These are phyloP conservation scores for Talaromyces sp. DNA, from an alignment of 2,329 filamentous ascomycete species.

Conservation along the genomic window DNA sequence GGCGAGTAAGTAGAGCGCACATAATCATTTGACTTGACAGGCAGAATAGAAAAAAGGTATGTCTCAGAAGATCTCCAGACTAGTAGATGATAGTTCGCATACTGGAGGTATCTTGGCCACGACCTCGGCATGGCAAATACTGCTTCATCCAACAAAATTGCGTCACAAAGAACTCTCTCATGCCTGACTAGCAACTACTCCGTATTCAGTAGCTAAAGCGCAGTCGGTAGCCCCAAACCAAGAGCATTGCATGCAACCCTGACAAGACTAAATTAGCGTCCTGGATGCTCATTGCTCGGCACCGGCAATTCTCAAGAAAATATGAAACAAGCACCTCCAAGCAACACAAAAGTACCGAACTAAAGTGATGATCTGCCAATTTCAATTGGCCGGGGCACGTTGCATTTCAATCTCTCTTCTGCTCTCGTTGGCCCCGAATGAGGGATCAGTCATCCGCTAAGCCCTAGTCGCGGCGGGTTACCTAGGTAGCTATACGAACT, in stretches of 20 bases:
- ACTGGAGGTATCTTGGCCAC: not conserved
- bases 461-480: not conserved
- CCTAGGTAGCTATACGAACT: not conserved
- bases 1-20: not conserved
- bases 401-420: not conserved
- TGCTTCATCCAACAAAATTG: not conserved
- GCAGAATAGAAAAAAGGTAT: not conserved
- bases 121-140: not conserved
- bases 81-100: not conserved
- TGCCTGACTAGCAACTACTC: not conserved
- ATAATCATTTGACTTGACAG: not conserved
- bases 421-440: not conserved
- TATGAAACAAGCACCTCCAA: conserved; percentile 6
- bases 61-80: not conserved
- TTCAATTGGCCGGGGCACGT: not conserved
- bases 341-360: not conserved
- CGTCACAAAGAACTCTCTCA: not conserved
- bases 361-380: not conserved
- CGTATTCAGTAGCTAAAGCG: too few species aligned
- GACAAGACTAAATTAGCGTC: conserved; percentile 3
- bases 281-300: not conserved
- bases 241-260: conserved; percentile 3
- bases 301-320: not conserved
- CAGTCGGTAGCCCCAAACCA: not conserved
- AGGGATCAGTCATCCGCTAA: not conserved